Evolutionary conservation across 129 eudicot genomes (phyloP).

Genomic region (Deinandra increscens): DNA sequence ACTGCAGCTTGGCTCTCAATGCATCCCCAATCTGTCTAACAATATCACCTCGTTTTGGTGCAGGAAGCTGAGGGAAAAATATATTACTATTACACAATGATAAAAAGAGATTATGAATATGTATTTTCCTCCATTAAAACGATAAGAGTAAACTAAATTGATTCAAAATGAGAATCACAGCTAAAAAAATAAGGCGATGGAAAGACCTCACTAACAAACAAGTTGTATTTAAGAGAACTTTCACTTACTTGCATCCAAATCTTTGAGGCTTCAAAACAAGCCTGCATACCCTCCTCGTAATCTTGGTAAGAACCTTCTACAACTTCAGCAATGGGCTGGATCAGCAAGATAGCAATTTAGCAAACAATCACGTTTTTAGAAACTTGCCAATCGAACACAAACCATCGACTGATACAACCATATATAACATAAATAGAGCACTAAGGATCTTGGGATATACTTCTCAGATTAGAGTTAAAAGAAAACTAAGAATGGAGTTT

Average conservation of each 20-base stretch:
- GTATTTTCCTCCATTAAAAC: not conserved
- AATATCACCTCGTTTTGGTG: slow-evolving; percentile 94
- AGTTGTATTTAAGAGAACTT: slow-evolving; percentile 7
- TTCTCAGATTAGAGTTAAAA: not conserved
- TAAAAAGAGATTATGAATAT: not conserved
- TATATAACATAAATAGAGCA: not conserved
- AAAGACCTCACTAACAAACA: not conserved
- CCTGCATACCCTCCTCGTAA: slow-evolving; percentile 77
- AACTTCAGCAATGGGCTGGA: slow-evolving; percentile 82
- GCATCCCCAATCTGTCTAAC: slow-evolving; percentile 99
- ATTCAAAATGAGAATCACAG: not conserved
- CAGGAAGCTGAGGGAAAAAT: slow-evolving; percentile 59
- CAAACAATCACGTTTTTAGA: slow-evolving; percentile 4
- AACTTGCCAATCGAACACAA: slow-evolving; percentile 1
- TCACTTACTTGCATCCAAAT: slow-evolving; percentile 80
- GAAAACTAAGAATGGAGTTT: not conserved
- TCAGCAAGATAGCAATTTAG: slow-evolving; percentile 25
- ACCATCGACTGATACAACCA: not conserved
- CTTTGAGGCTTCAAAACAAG: slow-evolving; percentile 76
- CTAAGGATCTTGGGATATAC: not conserved
- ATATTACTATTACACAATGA: not conserved
- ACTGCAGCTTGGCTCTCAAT: slow-evolving; percentile 70
- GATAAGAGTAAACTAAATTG: not conserved
- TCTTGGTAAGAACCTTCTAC: slow-evolving; percentile 70
- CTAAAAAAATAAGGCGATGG: not conserved